phyloP scores from a whole-genome alignment of 2,329 filamentous ascomycete species.

The Monilinia aucupariae region DNA sequence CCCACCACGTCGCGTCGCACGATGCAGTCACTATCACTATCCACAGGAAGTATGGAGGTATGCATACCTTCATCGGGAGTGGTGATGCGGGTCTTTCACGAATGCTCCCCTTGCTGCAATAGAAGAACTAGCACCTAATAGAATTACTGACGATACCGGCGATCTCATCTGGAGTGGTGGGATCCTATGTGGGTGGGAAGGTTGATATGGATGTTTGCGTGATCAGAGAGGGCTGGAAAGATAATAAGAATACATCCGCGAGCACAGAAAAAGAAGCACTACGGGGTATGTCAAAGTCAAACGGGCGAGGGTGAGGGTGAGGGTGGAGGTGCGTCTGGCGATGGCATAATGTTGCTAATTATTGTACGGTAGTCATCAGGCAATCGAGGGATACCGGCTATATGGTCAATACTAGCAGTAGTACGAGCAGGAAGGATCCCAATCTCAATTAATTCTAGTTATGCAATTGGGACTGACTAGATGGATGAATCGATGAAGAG shows the following conservation, averaged over 20 bases:
- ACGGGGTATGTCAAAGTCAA: neutral
- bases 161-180: slow-evolving; percentile 32
- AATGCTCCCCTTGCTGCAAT: slow-evolving; percentile 31
- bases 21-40: neutral
- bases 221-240: slow-evolving; percentile 1
- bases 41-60: neutral
- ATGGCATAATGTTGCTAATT: slow-evolving; percentile 9
- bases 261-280: neutral
- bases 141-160: slow-evolving; percentile 28
- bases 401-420: neutral
- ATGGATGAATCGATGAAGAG: neutral
- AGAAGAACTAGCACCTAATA: slow-evolving; percentile 30
- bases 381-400: neutral
- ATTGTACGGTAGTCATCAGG: neutral
- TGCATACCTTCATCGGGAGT: slow-evolving; percentile 35
- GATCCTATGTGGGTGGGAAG: neutral
- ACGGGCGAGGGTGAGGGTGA: neutral
- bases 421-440: slow-evolving; percentile 15
- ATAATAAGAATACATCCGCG: slow-evolving; percentile 12
- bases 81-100: slow-evolving; percentile 22
- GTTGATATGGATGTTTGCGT: neutral
- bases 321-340: neutral
- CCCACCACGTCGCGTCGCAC: slow-evolving; percentile 2
- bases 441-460: slow-evolving; percentile 14
- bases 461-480: slow-evolving; percentile 9